Evolutionary conservation across 2,329 filamentous ascomycete species (phyloP).

Genomic region (Alternaria viburni): DNA sequence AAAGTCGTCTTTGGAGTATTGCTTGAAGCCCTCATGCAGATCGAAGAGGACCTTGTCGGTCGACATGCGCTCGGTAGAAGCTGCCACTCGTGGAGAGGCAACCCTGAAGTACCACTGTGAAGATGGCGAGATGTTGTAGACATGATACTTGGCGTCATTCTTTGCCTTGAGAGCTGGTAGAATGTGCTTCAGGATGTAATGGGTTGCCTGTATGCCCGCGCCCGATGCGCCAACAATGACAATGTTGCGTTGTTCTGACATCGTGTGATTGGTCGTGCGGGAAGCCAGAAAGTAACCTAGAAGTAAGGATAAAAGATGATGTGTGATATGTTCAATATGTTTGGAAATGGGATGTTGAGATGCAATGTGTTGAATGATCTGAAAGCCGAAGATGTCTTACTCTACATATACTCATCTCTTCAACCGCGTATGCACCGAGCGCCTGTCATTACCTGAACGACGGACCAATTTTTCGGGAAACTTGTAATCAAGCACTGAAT

Average conservation of each 20-base stretch:
- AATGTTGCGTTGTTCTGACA: constrained; percentile 45
- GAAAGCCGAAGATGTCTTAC: background rate
- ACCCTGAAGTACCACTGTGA: constrained; percentile 61
- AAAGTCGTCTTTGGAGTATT: constrained; percentile 57
- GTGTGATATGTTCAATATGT: background rate
- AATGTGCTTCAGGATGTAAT: constrained; percentile 47
- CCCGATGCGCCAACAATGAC: constrained; percentile 43
- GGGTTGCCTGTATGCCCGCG: constrained; percentile 37
- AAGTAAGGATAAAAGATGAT: background rate
- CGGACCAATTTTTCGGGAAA: constrained; percentile 1
- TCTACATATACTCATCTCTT: constrained; percentile 5
- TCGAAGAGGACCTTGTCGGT: constrained; percentile 57
- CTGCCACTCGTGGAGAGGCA: constrained; percentile 60
- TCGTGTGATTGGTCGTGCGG: constrained; percentile 8
- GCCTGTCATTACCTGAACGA: background rate
- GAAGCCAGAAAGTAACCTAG: background rate
- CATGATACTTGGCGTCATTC: constrained; percentile 52
- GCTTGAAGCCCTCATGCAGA: constrained; percentile 57
- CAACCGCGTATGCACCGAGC: background rate
- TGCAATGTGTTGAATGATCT: background rate
- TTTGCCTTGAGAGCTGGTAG: constrained; percentile 42
- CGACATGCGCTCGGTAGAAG: constrained; percentile 56
- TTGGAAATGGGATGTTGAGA: background rate
- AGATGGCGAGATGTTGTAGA: constrained; percentile 62
- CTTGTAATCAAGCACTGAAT: background rate